These are phyloP conservation scores for Hymenoscyphus fructigenus DNA, from an alignment of 2,329 filamentous ascomycete species.

Conservation along the genomic window DNA sequence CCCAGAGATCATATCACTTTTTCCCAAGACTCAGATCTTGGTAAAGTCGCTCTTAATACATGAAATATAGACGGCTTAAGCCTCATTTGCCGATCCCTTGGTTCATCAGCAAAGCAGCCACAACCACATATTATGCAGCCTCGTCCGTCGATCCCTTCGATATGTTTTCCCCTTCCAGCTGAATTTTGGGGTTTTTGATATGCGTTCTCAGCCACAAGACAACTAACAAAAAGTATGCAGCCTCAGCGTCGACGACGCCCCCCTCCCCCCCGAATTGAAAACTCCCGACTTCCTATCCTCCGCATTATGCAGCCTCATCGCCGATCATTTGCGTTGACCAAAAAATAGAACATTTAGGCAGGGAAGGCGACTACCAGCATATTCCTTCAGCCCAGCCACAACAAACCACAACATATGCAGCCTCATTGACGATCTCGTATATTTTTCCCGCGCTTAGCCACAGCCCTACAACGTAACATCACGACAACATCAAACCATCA, in stretches of 20 bases:
- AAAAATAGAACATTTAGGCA: neutral
- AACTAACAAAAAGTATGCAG: neutral
- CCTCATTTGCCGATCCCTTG: neutral
- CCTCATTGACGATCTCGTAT: conserved; percentile 1
- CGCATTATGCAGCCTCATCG: neutral
- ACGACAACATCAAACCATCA: neutral
- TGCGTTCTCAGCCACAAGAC: neutral
- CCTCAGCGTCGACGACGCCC: conserved; percentile 1
- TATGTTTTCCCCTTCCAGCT: neutral
- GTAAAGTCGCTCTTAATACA: neutral
- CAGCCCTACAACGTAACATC: conserved; percentile 1
- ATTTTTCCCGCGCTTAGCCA: neutral
- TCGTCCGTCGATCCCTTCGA: neutral
- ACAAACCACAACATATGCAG: neutral
- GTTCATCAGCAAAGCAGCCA: neutral
- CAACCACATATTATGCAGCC: neutral
- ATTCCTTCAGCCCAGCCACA: conserved; percentile 2
- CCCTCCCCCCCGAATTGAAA: neutral
- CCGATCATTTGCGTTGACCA: neutral
- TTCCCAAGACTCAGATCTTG: neutral
- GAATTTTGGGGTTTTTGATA: neutral
- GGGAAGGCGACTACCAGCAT: neutral
- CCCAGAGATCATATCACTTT: neutral
- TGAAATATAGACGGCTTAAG: neutral
- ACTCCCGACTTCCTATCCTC: neutral